These are phyloP conservation scores for Dictyophora rubrovolvata DNA, from an alignment of 768 basidiomycete genomes.

Conservation along the genomic window DNA sequence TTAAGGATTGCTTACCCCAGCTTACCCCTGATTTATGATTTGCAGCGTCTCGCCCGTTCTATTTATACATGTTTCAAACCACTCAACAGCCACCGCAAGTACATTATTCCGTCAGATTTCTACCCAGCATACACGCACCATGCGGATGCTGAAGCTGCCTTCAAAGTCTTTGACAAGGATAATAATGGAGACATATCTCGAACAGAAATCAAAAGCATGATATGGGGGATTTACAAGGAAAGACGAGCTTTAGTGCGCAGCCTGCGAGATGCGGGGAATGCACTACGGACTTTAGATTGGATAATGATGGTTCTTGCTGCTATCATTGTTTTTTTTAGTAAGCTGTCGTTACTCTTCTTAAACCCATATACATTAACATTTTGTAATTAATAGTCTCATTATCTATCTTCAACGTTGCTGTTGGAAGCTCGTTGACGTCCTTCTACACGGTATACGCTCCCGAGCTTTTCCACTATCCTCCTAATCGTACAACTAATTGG, in stretches of 20 bases:
- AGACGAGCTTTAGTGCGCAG: slow-evolving; percentile 65
- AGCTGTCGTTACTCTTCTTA: slow-evolving; percentile 3
- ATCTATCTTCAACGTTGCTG: slow-evolving; percentile 58
- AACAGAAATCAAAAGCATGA: slow-evolving; percentile 59
- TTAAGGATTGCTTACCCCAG: neutral
- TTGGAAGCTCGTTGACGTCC: slow-evolving; percentile 58
- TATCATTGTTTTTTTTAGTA: slow-evolving; percentile 53
- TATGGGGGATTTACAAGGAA: slow-evolving; percentile 69
- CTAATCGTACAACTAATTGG: neutral
- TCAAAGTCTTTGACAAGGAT: slow-evolving; percentile 68
- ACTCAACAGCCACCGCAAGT: slow-evolving; percentile 36
- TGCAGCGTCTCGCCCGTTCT: slow-evolving; percentile 54
- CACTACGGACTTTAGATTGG: slow-evolving; percentile 52
- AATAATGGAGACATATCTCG: slow-evolving; percentile 68
- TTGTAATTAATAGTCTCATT: slow-evolving; percentile 33
- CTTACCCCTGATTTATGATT: neutral
- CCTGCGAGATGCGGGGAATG: slow-evolving; percentile 64
- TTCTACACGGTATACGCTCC: slow-evolving; percentile 39
- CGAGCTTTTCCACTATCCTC: neutral
- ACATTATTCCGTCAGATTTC: slow-evolving; percentile 61
- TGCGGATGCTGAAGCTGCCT: slow-evolving; percentile 51
- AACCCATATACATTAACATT: neutral
- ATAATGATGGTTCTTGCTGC: slow-evolving; percentile 55
- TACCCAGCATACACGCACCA: slow-evolving; percentile 53
- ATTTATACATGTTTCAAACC: slow-evolving; percentile 53